Conservation (phyloP, 2,329 filamentous ascomycete genomes). For the Alternaria sp. region DNA sequence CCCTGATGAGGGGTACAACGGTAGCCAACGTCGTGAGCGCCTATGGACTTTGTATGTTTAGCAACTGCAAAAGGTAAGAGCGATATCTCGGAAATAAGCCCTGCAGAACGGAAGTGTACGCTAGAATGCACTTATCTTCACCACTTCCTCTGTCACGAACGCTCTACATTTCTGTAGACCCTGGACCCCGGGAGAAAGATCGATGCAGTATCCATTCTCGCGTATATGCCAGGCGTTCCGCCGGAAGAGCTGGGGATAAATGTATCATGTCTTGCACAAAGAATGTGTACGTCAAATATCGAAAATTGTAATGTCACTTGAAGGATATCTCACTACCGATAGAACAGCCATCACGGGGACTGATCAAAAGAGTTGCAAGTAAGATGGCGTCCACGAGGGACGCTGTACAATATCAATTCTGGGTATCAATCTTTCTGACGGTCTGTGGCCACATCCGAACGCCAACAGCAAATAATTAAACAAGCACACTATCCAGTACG, state of each 20-base stretch:
- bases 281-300: not conserved
- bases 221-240: not conserved
- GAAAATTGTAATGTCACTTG: not conserved
- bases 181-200: not conserved
- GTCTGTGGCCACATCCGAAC: not conserved
- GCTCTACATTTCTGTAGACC: not conserved
- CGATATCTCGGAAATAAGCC: not conserved
- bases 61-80: not conserved
- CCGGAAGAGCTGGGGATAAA: not conserved
- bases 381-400: not conserved
- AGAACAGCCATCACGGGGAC: not conserved
- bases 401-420: not conserved
- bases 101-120: not conserved
- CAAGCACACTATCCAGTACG: constrained; percentile 22
- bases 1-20: not conserved
- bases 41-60: not conserved
- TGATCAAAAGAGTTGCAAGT: not conserved
- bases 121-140: not conserved
- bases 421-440: constrained; percentile 1
- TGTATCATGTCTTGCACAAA: not conserved
- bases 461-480: constrained; percentile 10
- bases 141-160: not conserved
- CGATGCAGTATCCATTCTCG: not conserved
- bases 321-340: not conserved
- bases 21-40: not conserved